Base-by-base conservation (phyloP, 1,284 basidiomycete genomes). In the Moesziomyces sp. region DNA sequence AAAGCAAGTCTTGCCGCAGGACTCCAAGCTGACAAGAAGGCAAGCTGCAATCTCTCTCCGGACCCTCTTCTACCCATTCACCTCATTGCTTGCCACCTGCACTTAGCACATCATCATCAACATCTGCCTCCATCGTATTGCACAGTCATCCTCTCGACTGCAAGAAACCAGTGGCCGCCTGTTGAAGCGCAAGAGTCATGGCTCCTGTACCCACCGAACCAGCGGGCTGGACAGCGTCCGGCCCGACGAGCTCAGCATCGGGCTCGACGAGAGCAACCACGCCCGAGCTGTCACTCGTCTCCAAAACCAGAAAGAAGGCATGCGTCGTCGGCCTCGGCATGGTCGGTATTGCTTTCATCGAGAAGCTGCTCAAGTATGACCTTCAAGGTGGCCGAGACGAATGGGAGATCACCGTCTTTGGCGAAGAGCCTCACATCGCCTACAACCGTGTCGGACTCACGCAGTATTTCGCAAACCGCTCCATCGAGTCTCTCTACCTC, bases 251-350 rank as follows among this genome's bases (percentile, higher is more conserved):
- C 54, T 62, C 68, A 5, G 58, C 50, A 1, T 71, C 62, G 11
- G 55, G 58, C 45, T 71, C 68, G 40, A 71, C 68, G n/a, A 51
- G 68, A 49, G 58, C 62, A 13, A 71, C 68, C 0, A 71, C 62
- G 2, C 62, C 68, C 18, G 68, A 66, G 46, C 57, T 61, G 1
- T n/a, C 51, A 9, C 58, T 65, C 40, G 45, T 55, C 16, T 10
- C 55, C n/a, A 73, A 59, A 48, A 73, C 54, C 24, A 65, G 51
- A 23, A 78, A 74, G 53, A 76, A 71, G 55, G 77, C 89, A 49
- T 86, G 88, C 51, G 87, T 89, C 61, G 89, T 89, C 52, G 90
- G 90, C 3, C 86, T 91, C 8, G 90, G 90, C 24, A 90, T 91
- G 90, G 89, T 90, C 43, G 89, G 89, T 14, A 89, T 91, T 43